Base-by-base conservation (phyloP, 495 filamentous ascomycete genomes). In the Parathielavia appendiculata region DNA sequence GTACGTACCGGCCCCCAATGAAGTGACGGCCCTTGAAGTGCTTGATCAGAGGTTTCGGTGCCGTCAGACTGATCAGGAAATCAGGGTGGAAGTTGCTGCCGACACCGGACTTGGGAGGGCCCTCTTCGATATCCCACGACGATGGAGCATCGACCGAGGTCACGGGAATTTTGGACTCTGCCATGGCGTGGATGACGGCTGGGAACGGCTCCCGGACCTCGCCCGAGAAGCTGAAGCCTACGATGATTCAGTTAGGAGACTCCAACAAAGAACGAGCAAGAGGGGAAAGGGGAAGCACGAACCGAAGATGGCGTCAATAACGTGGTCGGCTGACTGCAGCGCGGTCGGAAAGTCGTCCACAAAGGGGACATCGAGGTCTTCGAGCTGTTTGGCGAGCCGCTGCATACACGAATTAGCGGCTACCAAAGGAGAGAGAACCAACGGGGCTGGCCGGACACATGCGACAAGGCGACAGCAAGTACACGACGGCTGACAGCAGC, bases 301-400 rank as follows among this genome's bases (percentile, higher is more conserved):
- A 86, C 87, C 93, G 67, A 98, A 98, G 66, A 98, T 89, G 41
- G 95, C 90, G 72, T 98, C 93, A 57, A 98, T 77, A 49, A 98
- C 77, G 63, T 96, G 86, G 67, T 95, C 81, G 20, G 86, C 78
- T 46, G 83, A 75, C 59, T 79, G 72, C 6, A 96, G 68, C 11
- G 88, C 85, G 3, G 71, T 44, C 19, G 74, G 67, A 63, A 96
- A 95, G 75, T 96, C 91, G 17, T 86, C 78, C 13, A 90, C 86
- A 75, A 97, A 93, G 9, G 90, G 90, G 50, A 98, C 78, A 10
- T 85, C 79, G 59, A 96, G 87, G 62, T 90, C 86, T 49, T 83
- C 76, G 12, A 96, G 82, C 74, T 98, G 93, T 16, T 82, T 92
- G 65, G 81, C 76, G 14, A 98, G 83, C 46, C 93, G 90, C 81